Evolutionary conservation across 2,329 filamentous ascomycete genomes (phyloP), one percentile per base, ranked within the genome.

Genomic region (Thermoascus crustaceus): DNA sequence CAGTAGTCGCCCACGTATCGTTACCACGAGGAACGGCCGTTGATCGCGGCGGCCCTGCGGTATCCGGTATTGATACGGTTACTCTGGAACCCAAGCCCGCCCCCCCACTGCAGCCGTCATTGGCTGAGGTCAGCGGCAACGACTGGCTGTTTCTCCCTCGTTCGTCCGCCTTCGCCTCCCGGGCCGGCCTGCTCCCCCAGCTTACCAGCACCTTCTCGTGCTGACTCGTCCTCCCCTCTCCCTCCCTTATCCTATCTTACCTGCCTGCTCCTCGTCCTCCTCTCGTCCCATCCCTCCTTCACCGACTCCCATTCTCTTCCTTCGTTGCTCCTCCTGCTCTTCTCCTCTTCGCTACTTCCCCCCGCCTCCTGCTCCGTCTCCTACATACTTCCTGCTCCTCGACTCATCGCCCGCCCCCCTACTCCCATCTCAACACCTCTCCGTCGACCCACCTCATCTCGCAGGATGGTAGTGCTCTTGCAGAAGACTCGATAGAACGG

Each of bases 11-110:
- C 17, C 20, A 35, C 42, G 38, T 47, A 42, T 38, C 31, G 30
- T 44, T 44, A 43, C 46, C 47, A 50, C 46, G 40, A 48, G 50
- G 42, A 42, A 44, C 40, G 32, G 23, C 8, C 26, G n/a, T 29
- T 17, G 26, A 17, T 7, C 26, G 5, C 26, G 26, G 7, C 18
- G 26, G 26, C 22, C 31, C 4, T 10, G 18, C 18, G 11, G 24
- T 20, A 4, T 3, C 14, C 25, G 20, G 46, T 43, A 43, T 33
- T 21, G 30, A 34, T 42, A 48, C 42, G 41, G 46, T 48, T 45
- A 32, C 34, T 18, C 26, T 18, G 26, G 11, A 33, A n/a, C 24
- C 46, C 39, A 32, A n/a, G n/a, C n/a, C 18, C 35, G 7, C 10
- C 3, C 22, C 30, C 25, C 32, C 38, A 13, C 20, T 10, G 30